Percentiles rank a stretch among this genome's conserved stretches.
Evolutionary conservation across 108 stramenopile genomes (phyloP).

Genomic region (Bacterosira constricta): DNA sequence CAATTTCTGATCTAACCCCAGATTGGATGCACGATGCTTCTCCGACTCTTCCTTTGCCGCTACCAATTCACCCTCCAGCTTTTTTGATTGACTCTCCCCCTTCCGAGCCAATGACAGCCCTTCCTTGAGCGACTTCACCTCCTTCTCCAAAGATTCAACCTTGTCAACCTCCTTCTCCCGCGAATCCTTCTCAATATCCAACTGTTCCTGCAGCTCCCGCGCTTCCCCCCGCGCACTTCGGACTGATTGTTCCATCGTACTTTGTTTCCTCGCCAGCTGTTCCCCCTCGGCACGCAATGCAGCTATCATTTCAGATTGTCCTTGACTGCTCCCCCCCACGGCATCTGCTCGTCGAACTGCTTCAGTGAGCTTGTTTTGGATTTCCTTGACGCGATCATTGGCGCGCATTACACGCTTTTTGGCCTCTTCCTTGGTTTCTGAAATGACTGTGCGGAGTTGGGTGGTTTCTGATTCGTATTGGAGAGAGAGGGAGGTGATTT

Average conservation of each 20-base stretch:
- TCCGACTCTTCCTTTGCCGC: slow-evolving; percentile 60
- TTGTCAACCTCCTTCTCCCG: slow-evolving; percentile 48
- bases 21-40: slow-evolving; percentile 56
- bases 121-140: slow-evolving; percentile 68
- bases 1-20: slow-evolving; percentile 69
- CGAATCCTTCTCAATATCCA: slow-evolving; percentile 52
- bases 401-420: slow-evolving; percentile 67
- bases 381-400: slow-evolving; percentile 78
- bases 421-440: slow-evolving; percentile 83
- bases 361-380: slow-evolving; percentile 52
- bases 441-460: slow-evolving; percentile 49
- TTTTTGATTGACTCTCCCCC: slow-evolving; percentile 70
- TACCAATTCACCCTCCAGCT: slow-evolving; percentile 69
- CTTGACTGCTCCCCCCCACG: slow-evolving; percentile 25
- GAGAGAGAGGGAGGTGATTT: slow-evolving; percentile 57
- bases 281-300: slow-evolving; percentile 78
- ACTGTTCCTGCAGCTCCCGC: slow-evolving; percentile 53
- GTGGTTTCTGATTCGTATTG: slow-evolving; percentile 62
- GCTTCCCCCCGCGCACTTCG: slow-evolving; percentile 67
- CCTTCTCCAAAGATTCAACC: slow-evolving; percentile 51
- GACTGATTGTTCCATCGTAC: slow-evolving; percentile 79
- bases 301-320: slow-evolving; percentile 63
- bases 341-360: slow-evolving; percentile 33
- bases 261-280: slow-evolving; percentile 70
- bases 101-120: slow-evolving; percentile 58